Evolutionary conservation across 371 early-diverging fungal genomes (phyloP), one percentile per base, ranked within the genome.

Genomic region (Mortierella sp.): DNA sequence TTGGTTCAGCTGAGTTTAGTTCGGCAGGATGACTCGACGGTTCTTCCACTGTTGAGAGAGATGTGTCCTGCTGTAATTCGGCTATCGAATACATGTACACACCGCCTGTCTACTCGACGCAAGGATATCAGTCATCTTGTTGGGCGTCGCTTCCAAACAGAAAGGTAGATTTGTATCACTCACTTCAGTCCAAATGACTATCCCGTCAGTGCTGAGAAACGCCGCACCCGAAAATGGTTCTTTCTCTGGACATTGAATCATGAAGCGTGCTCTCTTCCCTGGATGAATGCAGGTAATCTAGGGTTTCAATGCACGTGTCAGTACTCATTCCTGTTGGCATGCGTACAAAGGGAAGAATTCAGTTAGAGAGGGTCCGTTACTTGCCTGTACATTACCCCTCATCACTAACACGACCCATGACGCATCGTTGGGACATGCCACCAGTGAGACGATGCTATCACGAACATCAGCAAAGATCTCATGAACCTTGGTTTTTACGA

Each of bases 101-200:
- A n/a, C 51, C 69, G 6, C 74, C 74, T 14, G 64, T 64, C 74
- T 74, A 67, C 26, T 18, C 41, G 38, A 0, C 12, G 19, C 18
- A 39, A 38, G 18, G 34, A 31, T 18, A 4, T n/a, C n/a, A 41
- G 46, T 43, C 9, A n/a, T 21, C 14, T 19, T n/a, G n/a, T 13
- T 2, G 7, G n/a, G 13, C 28, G 43, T 21, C 3, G 13, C 30
- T 7, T 19, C 12, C 1, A 27, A 14, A 1, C 21, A 41, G 34
- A 14, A 43, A 10, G 0, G 28, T 8, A 2, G 16, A 43, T 14
- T 43, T 43, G 7, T 10, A 21, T 21, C 12, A 10, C 48, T 53
- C 58, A 73, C 74, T 58, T 68, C 59, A 1, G 74, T 73, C 74
- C 74, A 73, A 0, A 73, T 30, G 2, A 56, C 45, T 43, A 73